phyloP scores from a whole-genome alignment of 352 stramenopile genomes.

The Blastocystis sp. region DNA sequence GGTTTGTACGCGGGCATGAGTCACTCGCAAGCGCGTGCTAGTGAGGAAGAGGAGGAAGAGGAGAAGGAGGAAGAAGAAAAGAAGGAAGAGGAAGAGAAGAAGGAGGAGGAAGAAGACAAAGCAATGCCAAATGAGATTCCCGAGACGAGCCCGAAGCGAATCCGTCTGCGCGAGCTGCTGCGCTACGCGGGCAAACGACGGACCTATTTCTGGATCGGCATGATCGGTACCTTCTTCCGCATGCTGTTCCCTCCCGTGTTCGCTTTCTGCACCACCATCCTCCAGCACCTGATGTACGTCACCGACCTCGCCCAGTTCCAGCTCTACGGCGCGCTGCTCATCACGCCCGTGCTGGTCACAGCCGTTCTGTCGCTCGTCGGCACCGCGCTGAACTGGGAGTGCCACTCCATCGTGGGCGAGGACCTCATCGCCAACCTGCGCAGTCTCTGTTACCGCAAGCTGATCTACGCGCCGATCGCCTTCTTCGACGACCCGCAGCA shows the following conservation, averaged over 20 bases:
- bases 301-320: background rate
- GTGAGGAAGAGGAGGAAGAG: background rate
- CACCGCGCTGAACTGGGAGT: constrained; percentile 2
- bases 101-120: background rate
- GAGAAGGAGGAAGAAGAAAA: background rate
- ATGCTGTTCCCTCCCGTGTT: background rate
- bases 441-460: background rate
- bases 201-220: constrained; percentile 14
- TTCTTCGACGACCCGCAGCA: constrained; percentile 56
- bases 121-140: background rate
- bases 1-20: constrained; percentile 79
- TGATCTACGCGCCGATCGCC: constrained; percentile 6
- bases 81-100: background rate
- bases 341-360: constrained; percentile 5
- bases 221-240: constrained; percentile 13
- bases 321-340: background rate
- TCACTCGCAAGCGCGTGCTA: constrained; percentile 51
- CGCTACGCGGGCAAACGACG: background rate
- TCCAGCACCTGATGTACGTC: constrained; percentile 1
- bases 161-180: background rate
- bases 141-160: background rate
- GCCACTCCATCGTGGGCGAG: constrained; percentile 10
- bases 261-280: background rate
- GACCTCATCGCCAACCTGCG: constrained; percentile 19
- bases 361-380: constrained; percentile 3